A percentile compares a stretch with the other conserved stretches of the same genome.
phyloP scores from a whole-genome alignment of 495 filamentous ascomycete genomes.

The Xylaria scruposa region DNA sequence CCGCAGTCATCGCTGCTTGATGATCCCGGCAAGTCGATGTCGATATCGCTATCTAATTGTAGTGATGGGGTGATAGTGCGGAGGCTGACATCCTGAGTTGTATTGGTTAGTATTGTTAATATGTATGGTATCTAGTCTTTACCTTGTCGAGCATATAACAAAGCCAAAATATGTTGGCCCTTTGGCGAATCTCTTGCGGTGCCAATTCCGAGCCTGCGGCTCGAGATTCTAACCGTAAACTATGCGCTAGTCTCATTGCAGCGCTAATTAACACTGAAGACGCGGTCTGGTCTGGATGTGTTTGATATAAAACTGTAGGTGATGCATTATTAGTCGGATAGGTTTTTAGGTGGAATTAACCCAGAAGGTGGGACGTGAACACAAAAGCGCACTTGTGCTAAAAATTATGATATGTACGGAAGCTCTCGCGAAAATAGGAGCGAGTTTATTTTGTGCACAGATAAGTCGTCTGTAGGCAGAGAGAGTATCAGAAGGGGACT shows the following conservation, averaged over 20 bases:
- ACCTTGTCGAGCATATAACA: slow-evolving; percentile 43
- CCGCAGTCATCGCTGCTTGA: slow-evolving; percentile 28
- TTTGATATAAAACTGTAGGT: slow-evolving; percentile 34
- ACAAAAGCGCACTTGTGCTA: not conserved
- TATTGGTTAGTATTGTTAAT: not conserved
- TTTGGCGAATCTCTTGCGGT: slow-evolving; percentile 35
- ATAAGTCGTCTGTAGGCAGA: not conserved
- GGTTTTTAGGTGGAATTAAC: not conserved
- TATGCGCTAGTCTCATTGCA: slow-evolving; percentile 40
- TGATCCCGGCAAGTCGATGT: slow-evolving; percentile 36
- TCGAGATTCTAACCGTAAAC: slow-evolving; percentile 36
- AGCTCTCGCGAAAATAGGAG: not conserved
- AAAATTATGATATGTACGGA: not conserved
- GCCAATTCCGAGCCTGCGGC: slow-evolving; percentile 29
- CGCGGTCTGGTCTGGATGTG: slow-evolving; percentile 37
- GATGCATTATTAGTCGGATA: not conserved
- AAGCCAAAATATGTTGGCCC: slow-evolving; percentile 44
- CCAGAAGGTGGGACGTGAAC: not conserved
- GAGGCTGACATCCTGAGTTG: slow-evolving; percentile 37
- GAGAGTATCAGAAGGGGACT: not conserved
- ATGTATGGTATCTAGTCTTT: not conserved
- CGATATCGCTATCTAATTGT: slow-evolving; percentile 40
- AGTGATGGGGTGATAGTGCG: slow-evolving; percentile 38
- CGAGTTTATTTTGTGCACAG: not conserved
- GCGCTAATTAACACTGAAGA: slow-evolving; percentile 42